phyloP scores from a whole-genome alignment of 257 asterid genomes.

The Perilla frutescens region DNA sequence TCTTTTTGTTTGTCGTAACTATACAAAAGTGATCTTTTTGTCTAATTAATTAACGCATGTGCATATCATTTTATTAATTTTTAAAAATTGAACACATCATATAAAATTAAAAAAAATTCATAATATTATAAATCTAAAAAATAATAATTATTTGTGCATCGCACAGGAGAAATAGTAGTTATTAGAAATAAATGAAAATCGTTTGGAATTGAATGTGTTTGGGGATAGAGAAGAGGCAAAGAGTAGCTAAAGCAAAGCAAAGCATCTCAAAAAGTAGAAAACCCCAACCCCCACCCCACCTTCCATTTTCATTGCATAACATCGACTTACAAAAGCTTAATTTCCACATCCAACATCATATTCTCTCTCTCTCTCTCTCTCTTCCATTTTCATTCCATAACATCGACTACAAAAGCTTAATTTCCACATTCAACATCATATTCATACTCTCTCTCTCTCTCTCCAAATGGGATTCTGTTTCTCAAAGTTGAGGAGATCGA shows the following conservation, averaged over 20 bases:
- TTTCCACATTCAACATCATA: constrained; percentile 21
- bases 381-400: not conserved
- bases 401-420: constrained; percentile 15
- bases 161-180: too few species aligned
- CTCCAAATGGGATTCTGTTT: constrained; percentile 63
- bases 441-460: constrained; percentile 16
- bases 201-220: constrained; percentile 13
- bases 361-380: too few species aligned
- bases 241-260: constrained; percentile 52
- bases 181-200: not conserved
- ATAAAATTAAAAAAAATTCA: too few species aligned
- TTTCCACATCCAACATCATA: too few species aligned
- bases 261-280: constrained; percentile 59
- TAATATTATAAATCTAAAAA: too few species aligned
- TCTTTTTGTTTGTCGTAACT: too few species aligned
- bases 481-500: constrained; percentile 49
- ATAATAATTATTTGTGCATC: too few species aligned
- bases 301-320: not conserved
- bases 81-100: too few species aligned
- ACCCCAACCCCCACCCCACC: constrained; percentile 1
- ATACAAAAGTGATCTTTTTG: too few species aligned
- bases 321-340: too few species aligned
- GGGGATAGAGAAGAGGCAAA: constrained; percentile 14
- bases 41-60: too few species aligned
- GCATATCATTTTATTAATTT: too few species aligned